Percentiles rank a stretch among this genome's conserved stretches.
Conservation (phyloP, 192 early-diverging fungal species). For the Linderina pennispora region DNA sequence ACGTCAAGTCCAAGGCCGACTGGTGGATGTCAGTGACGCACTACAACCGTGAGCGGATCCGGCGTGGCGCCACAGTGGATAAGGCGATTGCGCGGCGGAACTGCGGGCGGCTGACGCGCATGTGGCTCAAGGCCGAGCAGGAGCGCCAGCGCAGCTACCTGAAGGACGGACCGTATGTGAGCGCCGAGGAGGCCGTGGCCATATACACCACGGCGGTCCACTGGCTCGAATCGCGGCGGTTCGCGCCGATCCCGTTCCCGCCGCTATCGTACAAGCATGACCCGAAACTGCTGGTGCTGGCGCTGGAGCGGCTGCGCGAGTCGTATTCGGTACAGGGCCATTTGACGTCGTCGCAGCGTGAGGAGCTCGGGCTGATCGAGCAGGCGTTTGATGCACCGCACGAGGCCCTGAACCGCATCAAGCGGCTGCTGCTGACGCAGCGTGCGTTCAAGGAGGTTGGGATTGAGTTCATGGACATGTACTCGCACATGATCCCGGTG, state of each 20-base stretch:
- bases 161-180: constrained; percentile 98
- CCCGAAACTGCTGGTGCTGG: constrained; percentile 94
- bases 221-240: constrained; percentile 96
- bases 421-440: constrained; percentile 92
- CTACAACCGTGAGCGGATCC: constrained; percentile 98
- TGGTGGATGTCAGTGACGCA: constrained; percentile 99
- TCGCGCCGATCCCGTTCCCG: constrained; percentile 98
- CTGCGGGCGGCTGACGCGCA: constrained; percentile 92
- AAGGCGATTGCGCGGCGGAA: constrained; percentile 99
- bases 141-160: constrained; percentile 99
- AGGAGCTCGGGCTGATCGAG: constrained; percentile 97
- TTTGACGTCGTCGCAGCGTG: constrained; percentile 92
- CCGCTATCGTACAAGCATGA: constrained; percentile 99
- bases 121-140: constrained; percentile 99
- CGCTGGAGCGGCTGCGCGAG: constrained; percentile 92
- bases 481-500: constrained; percentile 94
- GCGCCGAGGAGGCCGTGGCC: constrained; percentile 95
- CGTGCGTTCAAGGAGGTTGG: constrained; percentile 99
- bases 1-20: constrained; percentile 99
- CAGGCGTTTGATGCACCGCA: constrained; percentile 98
- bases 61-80: constrained; percentile 96
- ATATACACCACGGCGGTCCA: constrained; percentile 97
- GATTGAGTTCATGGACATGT: constrained; percentile 99
- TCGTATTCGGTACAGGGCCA: constrained; percentile 93
- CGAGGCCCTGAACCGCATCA: constrained; percentile 68